Base-by-base conservation (phyloP, 192 early-diverging fungal species). In the Mortierella alpina region DNA sequence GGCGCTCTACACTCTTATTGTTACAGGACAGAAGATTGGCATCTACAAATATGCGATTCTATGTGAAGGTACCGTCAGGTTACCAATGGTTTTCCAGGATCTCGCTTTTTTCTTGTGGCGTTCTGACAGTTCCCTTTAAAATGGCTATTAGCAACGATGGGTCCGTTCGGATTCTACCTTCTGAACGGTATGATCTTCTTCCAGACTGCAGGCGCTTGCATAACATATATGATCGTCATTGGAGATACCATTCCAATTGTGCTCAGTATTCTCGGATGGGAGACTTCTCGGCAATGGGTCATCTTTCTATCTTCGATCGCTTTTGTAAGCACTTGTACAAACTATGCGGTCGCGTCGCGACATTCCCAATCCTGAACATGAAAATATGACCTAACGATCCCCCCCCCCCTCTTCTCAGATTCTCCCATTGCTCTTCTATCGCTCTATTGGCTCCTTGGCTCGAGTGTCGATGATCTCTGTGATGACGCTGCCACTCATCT, bases 171-270 rank as follows among this genome's bases (percentile, higher is more conserved):
- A 18, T 84, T 85, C 57, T 80, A 88, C 48, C 39, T 90, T 40
- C 59, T 90, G 45, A 83, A 87, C 23, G 79, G 88, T 50, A 86
- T 88, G 18, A 70, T 92, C 60, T 83, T 87, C 47, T 85, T 91
- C 22, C 90, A 88, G 76, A 76, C 87, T 3, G 81, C 86, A 8
- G 91, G 91, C 20, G 85, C 87, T 59, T 85, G 86, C 71, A 86
- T 91, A 59, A 91, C 89, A 71, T 92, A 92, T 64, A 82, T 90
- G 72, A 85, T 87, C 20, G 86, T 87, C 57, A 66, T 87, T 46
- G 86, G 82, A 23, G 86, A 87, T 44, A 87, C 86, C 8, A 83
- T 87, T 45, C 86, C 86, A 50, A 52, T 87, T 15, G 44, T 87
- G 7, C 60, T 85, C 15, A 68, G 64, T 0, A 59, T 85, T 7